Evolutionary conservation across 768 basidiomycete genomes (phyloP).

Genomic region (Lentinula edodes): DNA sequence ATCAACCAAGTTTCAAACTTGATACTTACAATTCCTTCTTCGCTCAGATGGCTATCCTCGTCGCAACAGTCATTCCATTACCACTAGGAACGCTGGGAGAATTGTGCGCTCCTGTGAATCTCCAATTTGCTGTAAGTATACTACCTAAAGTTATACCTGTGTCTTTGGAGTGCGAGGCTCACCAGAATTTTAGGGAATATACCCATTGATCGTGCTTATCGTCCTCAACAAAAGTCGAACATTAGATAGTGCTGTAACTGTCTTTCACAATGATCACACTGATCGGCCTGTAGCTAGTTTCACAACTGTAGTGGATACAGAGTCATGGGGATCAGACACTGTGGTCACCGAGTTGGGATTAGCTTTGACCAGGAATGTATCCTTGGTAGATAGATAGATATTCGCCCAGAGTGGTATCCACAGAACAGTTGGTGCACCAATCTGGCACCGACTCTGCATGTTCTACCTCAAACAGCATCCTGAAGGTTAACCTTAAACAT

Average conservation of each 20-base stretch:
- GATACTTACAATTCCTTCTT: background rate
- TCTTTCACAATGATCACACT: background rate
- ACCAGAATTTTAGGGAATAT: constrained; percentile 2
- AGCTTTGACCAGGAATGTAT: background rate
- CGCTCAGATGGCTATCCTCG: constrained; percentile 5
- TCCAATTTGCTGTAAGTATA: constrained; percentile 12
- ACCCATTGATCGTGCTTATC: constrained; percentile 7
- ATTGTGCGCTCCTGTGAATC: constrained; percentile 10
- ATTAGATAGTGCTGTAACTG: background rate
- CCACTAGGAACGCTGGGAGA: constrained; percentile 12
- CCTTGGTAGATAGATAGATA: too few species aligned
- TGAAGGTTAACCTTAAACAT: too few species aligned
- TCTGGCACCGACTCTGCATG: too few species aligned
- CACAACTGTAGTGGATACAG: background rate
- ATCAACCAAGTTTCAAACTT: background rate
- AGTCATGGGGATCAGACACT: background rate
- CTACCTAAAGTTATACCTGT: background rate
- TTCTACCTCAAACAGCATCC: too few species aligned
- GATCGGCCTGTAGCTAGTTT: background rate
- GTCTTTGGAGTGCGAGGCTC: too few species aligned
- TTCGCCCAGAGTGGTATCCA: too few species aligned
- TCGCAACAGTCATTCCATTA: constrained; percentile 8
- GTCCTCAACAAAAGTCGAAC: background rate
- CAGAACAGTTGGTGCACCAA: too few species aligned
- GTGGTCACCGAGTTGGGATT: background rate